Percentiles rank a stretch among this genome's conserved stretches.
These are phyloP conservation scores for Neofusicoccum kwambonambiense DNA, from an alignment of 2,329 filamentous ascomycete genomes.

Conservation along the genomic window DNA sequence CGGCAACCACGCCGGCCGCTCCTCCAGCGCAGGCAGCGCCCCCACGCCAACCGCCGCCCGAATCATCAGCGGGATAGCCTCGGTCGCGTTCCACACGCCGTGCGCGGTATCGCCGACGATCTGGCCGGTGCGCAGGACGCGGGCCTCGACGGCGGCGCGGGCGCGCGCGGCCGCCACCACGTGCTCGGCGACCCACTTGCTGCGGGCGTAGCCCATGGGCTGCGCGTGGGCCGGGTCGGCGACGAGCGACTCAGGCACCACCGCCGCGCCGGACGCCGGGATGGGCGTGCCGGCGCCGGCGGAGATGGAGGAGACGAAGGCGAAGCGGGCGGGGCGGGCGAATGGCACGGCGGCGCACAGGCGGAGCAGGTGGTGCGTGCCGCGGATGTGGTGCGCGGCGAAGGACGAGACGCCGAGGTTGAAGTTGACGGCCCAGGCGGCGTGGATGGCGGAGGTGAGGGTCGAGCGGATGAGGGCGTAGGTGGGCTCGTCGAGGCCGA, in stretches of 20 bases:
- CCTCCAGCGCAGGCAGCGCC: conserved; percentile 46
- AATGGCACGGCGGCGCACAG: conserved; percentile 37
- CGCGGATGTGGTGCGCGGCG: conserved; percentile 46
- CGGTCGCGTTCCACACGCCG: conserved; percentile 51
- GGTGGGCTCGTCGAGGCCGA: conserved; percentile 39
- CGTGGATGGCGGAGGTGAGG: conserved; percentile 50
- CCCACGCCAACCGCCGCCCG: conserved; percentile 46
- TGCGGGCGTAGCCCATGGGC: conserved; percentile 53
- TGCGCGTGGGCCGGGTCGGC: conserved; percentile 42
- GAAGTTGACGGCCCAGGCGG: conserved; percentile 59
- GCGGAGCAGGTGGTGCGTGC: conserved; percentile 45
- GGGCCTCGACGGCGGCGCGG: conserved; percentile 23
- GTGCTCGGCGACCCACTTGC: conserved; percentile 51
- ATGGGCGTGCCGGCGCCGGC: conserved; percentile 40
- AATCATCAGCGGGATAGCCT: conserved; percentile 52
- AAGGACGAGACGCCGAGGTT: conserved; percentile 54
- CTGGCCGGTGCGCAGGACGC: conserved; percentile 46
- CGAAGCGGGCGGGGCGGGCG: conserved; percentile 38
- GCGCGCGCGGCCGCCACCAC: conserved; percentile 31
- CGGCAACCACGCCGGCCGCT: conserved; percentile 35
- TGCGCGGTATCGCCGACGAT: conserved; percentile 48
- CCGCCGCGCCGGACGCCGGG: conserved; percentile 20
- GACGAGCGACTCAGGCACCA: conserved; percentile 38
- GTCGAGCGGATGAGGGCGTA: conserved; percentile 20
- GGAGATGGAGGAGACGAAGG: conserved; percentile 49